Evolutionary conservation across 176 grass and related monocot genomes (phyloP), one percentile per base, ranked within the genome.

Genomic region (Lolium multiflorum): DNA sequence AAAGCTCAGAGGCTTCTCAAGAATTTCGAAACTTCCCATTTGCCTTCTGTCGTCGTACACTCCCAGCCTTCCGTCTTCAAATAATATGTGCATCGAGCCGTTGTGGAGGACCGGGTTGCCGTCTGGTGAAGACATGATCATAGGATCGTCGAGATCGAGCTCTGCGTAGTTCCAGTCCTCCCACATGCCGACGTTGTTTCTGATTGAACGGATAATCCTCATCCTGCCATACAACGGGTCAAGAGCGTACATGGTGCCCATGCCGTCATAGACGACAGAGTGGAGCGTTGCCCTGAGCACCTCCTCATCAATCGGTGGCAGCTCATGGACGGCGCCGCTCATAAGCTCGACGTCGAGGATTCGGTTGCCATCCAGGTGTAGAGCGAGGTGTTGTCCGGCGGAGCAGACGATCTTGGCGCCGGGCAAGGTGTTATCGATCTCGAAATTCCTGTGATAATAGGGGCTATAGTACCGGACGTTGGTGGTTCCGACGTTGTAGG

Each of bases 401-500:
- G 88, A 57, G 77, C 68, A 80, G 38, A 77, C 75, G 46, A 89
- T 38, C 56, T 28, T 81, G 56, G 76, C 82, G 49, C 31, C 58
- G 0, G 68, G 49, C 24, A 85, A 78, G 4, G 67, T 47, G 44
- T 54, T 0, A 38, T 31, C 38, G 18, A 85, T 2, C 77, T 89
- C 87, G 6, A 89, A 89, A 1, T 49, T 85, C 21, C 48, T 89
- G 82, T 80, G 52, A 49, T 75, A 75, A 3, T 58, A 85, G 14
- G 76, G 82, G 46, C 82, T 85, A 11, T 89, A 89, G 87, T 65
- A 89, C 17, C 76, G 82, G 17, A 75, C 16, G 20, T 74, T 61
- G 44, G 77, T 57, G 1, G 82, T 28, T 44, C 75, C 80, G 28
- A 83, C 52, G 3, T 52, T 7, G 6, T 44, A 46, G 55, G 75